Conservation (phyloP, 306 rosid species). For the Castanea sativa region DNA sequence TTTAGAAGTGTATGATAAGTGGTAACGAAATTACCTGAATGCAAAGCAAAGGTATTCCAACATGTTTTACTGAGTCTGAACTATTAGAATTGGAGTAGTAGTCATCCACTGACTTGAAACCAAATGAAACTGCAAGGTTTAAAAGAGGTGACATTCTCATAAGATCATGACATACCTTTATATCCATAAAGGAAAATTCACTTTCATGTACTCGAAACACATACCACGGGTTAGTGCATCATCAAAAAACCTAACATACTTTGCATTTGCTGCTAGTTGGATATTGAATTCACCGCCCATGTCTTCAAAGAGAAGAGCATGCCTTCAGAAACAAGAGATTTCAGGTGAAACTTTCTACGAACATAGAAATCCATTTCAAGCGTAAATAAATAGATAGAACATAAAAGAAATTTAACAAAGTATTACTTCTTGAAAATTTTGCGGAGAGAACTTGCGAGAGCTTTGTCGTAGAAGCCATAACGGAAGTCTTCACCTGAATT, state of each 20-base stretch:
- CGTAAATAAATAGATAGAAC: constrained; percentile 1
- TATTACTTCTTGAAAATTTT: constrained; percentile 70
- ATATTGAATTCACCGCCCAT: constrained; percentile 69
- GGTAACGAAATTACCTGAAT: constrained; percentile 63
- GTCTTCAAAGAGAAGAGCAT: constrained; percentile 75
- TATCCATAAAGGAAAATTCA: neutral
- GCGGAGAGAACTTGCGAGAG: constrained; percentile 69
- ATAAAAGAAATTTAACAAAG: constrained; percentile 10
- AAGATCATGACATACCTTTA: constrained; percentile 17
- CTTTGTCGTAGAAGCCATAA: constrained; percentile 83
- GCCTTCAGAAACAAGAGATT: constrained; percentile 43
- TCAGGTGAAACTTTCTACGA: neutral
- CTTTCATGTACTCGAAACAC: constrained; percentile 12
- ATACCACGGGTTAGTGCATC: constrained; percentile 91
- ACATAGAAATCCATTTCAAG: constrained; percentile 13
- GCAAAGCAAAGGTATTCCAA: constrained; percentile 82
- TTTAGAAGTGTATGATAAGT: neutral
- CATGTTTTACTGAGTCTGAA: constrained; percentile 77
- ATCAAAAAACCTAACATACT: constrained; percentile 79
- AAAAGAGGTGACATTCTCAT: constrained; percentile 1
- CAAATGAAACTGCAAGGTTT: constrained; percentile 80
- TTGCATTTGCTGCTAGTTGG: constrained; percentile 67
- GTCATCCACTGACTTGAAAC: constrained; percentile 92
- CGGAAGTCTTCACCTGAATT: constrained; percentile 84
- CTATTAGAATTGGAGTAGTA: constrained; percentile 80